Evolutionary conservation across 2,329 filamentous ascomycete genomes (phyloP).

Genomic region (Cladophialophora immunda): DNA sequence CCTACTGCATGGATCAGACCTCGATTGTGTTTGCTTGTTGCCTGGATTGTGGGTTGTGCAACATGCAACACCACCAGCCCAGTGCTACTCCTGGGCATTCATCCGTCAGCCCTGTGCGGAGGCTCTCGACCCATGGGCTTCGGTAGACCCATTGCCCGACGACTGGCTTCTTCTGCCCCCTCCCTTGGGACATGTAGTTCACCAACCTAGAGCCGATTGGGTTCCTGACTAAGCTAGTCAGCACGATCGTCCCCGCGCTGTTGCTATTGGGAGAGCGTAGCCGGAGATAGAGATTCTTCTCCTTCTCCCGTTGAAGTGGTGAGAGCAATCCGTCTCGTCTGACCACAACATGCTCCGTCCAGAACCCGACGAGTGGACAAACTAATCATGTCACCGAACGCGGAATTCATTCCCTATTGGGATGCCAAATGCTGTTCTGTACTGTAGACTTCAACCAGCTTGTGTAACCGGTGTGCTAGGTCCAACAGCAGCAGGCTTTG

Average conservation of each 20-base stretch:
- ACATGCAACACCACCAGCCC: not conserved
- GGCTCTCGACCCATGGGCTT: not conserved
- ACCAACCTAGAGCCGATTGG: conserved; percentile 1
- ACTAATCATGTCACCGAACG: not conserved
- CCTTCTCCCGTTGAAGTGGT: not conserved
- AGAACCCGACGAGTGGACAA: no score
- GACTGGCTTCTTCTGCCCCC: no score
- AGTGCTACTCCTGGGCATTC: not conserved
- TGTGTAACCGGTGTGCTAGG: conserved; percentile 21
- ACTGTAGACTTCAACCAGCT: not conserved
- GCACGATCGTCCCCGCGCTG: not conserved
- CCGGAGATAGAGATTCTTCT: not conserved
- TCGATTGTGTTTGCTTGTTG: not conserved
- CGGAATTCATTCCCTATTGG: conserved; percentile 10
- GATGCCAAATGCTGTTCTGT: not conserved
- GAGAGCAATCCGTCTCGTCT: conserved; percentile 1
- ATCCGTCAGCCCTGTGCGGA: conserved; percentile 20
- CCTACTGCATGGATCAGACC: no score
- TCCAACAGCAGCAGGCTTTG: not conserved
- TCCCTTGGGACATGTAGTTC: no score
- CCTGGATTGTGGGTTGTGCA: not conserved
- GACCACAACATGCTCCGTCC: not conserved
- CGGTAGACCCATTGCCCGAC: not conserved
- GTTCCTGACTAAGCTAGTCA: conserved; percentile 20
- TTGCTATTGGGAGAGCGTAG: not conserved